A percentile compares a stretch with the other conserved stretches of the same genome.
Conservation (phyloP, 306 rosid species). For the Potentilla sterilis region DNA sequence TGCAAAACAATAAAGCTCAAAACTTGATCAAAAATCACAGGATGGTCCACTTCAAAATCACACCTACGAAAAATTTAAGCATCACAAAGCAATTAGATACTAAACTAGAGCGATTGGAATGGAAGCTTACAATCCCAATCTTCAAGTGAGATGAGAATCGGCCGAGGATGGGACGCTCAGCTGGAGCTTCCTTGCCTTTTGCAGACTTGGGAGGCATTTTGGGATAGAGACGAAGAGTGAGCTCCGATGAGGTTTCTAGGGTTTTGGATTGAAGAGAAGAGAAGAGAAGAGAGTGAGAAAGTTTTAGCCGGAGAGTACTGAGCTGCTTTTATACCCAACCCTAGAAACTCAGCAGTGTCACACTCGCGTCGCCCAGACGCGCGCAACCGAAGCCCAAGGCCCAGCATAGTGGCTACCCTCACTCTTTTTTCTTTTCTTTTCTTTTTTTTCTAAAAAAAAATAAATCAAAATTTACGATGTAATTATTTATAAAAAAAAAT, state of each 20-base stretch:
- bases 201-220: conserved; percentile 91
- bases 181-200: conserved; percentile 81
- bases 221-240: neutral
- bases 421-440: no score
- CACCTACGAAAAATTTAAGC: neutral
- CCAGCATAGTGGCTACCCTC: neutral
- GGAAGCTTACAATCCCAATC: conserved; percentile 71
- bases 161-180: conserved; percentile 79
- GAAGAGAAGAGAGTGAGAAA: neutral
- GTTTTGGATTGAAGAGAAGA: conserved; percentile 5
- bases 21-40: neutral
- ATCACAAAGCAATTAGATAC: neutral
- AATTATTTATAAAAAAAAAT: no score
- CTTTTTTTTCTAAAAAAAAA: no score
- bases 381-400: neutral
- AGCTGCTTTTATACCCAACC: conserved; percentile 17
- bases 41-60: neutral
- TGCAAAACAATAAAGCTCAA: neutral
- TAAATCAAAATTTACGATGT: no score
- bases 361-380: no score
- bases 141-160: conserved; percentile 93
- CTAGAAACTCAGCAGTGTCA: neutral
- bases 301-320: neutral
- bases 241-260: conserved; percentile 13
- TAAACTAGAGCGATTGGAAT: neutral